Evolutionary conservation across 2,329 filamentous ascomycete species (phyloP), one percentile per base, ranked within the genome.

Genomic region (Arthrobotrys iridis): DNA sequence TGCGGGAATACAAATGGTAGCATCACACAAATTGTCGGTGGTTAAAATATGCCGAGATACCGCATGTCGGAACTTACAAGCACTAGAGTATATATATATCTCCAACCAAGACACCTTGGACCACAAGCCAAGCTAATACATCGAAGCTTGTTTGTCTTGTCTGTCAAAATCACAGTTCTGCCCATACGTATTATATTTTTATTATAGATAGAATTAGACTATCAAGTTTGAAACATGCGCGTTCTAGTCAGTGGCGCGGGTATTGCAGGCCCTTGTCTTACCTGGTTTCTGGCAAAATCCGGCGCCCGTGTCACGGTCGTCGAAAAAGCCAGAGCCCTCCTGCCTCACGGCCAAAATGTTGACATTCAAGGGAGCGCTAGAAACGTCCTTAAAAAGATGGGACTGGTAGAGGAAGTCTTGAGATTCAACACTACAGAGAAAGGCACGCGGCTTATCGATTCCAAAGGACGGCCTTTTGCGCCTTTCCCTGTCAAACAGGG

Each of bases 321-420:
- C 35, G 84, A 86, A 77, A 82, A 84, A 0, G 82, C 77, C 33
- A 79, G 82, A 2, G 52, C 45, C 0, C 79, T 87, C 0, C 83
- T 87, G 1, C 80, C 82, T 0, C 82, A 82, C 0, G 87, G 87
- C 0, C 83, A 85, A 2, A 86, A 87, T 55, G 80, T 89, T 26
- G 87, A 89, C 78, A 81, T 89, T 1, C 84, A 85, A 2, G 85
- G 83, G 10, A 83, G 84, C 20, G 86, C 84, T 0, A 83, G 88
- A 46, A 82, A 85, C 15, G 83, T 86, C 5, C 79, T 87, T 13
- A 83, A 82, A 64, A 83, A 83, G 2, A 87, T 88, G 86, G 86
- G 85, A 0, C 79, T 88, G 1, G 80, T 85, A 30, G 78, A 84
- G 4, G 81, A 79, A 0, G 81, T 88, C 30, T 82, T 83, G 4